A percentile compares a stretch with the other conserved stretches of the same genome.
Evolutionary conservation across 208 protist species (phyloP).

Genomic region (Leishmania amazonensis): DNA sequence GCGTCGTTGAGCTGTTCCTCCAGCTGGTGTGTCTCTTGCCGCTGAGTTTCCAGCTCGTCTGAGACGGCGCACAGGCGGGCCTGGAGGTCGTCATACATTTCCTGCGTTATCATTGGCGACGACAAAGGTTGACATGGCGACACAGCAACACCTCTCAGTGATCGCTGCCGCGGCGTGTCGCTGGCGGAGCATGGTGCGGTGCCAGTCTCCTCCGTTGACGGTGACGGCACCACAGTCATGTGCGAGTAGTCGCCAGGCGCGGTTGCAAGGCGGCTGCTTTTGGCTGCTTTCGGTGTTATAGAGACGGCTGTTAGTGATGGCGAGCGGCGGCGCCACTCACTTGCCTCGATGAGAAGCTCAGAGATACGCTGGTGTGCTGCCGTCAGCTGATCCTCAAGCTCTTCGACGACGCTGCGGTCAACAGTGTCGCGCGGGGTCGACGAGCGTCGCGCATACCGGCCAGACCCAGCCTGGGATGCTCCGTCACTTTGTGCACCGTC

Average conservation of each 20-base stretch:
- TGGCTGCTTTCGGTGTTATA: not conserved
- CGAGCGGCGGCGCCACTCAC: not conserved
- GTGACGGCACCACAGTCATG: not conserved
- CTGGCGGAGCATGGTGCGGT: not conserved
- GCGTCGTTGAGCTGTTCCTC: conserved; percentile 54
- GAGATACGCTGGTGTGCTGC: conserved; percentile 40
- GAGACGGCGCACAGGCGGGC: conserved; percentile 15
- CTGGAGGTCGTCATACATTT: conserved; percentile 28
- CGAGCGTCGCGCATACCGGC: not conserved
- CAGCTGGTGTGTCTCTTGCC: conserved; percentile 2
- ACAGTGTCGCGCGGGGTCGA: conserved; percentile 25
- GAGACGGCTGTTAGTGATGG: not conserved
- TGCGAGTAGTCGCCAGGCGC: not conserved
- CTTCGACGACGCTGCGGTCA: conserved; percentile 32
- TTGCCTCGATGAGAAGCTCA: conserved; percentile 31
- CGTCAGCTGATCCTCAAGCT: conserved; percentile 51
- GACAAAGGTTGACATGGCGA: not conserved
- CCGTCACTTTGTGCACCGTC: not conserved
- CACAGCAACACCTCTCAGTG: not conserved
- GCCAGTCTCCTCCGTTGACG: not conserved
- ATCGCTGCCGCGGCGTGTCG: not conserved
- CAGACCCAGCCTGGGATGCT: not conserved
- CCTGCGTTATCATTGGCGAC: not conserved
- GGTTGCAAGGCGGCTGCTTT: not conserved
- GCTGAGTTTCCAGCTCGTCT: conserved; percentile 24